Conservation (phyloP, 257 asterid species). For the Ajuga chamaepitys region DNA sequence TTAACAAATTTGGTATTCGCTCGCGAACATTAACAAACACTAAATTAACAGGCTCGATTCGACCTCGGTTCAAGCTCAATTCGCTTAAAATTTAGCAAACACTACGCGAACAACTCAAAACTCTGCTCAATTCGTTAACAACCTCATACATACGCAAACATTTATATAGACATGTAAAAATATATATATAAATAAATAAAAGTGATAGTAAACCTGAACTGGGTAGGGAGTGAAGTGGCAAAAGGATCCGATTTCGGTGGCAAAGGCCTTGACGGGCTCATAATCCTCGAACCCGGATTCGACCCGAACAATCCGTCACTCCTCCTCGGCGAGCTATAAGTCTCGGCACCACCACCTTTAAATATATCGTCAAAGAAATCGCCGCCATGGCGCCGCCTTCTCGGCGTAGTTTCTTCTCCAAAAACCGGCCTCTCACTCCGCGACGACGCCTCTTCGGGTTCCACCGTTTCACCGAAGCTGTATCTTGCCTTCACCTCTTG, state of each 20-base stretch:
- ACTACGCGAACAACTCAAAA: no score
- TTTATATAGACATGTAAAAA: no score
- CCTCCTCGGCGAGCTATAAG: slow-evolving; percentile 48
- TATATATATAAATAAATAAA: no score
- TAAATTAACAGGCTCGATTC: no score
- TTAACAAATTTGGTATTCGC: no score
- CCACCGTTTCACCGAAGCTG: slow-evolving; percentile 53
- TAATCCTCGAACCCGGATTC: slow-evolving; percentile 38
- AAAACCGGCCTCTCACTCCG: slow-evolving; percentile 69
- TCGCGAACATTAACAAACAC: no score
- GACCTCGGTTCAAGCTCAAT: no score
- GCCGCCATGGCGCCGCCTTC: slow-evolving; percentile 35
- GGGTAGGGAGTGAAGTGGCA: slow-evolving; percentile 48
- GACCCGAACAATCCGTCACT: slow-evolving; percentile 28
- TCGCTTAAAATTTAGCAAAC: no score
- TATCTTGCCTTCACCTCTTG: slow-evolving; percentile 44
- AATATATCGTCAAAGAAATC: slow-evolving; percentile 81
- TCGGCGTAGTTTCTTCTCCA: slow-evolving; percentile 39
- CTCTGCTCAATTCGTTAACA: no score
- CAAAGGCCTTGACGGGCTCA: slow-evolving; percentile 55
- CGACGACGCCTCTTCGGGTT: slow-evolving; percentile 15
- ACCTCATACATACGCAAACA: no score
- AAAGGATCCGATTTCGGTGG: slow-evolving; percentile 41
- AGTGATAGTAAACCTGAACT: slow-evolving; percentile 40
- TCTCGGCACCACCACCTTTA: slow-evolving; percentile 35